These are phyloP conservation scores for Plantago ovata DNA, from an alignment of 257 asterid genomes.

Conservation along the genomic window DNA sequence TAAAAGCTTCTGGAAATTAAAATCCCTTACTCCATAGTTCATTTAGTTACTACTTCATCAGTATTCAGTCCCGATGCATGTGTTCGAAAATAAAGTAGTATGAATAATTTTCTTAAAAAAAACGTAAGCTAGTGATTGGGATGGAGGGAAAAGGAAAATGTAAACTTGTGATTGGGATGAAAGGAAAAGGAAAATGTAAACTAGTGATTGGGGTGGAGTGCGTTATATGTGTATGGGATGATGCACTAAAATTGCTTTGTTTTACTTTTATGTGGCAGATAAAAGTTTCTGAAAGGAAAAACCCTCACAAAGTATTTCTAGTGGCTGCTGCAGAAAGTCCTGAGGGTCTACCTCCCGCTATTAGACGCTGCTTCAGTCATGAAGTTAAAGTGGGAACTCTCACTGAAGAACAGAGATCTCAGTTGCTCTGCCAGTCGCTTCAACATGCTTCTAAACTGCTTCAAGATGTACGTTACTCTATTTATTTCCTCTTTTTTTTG, in stretches of 20 bases:
- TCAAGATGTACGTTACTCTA: conserved; percentile 49
- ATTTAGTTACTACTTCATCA: too few species aligned
- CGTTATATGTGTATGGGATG: conserved; percentile 20
- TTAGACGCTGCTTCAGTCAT: conserved; percentile 93
- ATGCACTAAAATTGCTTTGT: conserved; percentile 18
- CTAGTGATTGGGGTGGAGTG: too few species aligned
- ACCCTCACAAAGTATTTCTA: conserved; percentile 68
- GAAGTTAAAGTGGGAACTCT: conserved; percentile 77
- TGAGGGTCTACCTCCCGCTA: conserved; percentile 85
- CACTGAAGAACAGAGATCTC: conserved; percentile 75
- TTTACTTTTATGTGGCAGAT: conserved; percentile 37
- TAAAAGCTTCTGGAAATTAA: too few species aligned
- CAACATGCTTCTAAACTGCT: conserved; percentile 52
- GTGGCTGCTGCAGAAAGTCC: conserved; percentile 79
- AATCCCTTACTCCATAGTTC: too few species aligned
- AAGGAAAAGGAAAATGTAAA: too few species aligned
- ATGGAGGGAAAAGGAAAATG: too few species aligned
- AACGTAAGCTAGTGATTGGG: too few species aligned
- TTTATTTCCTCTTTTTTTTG: conserved; percentile 20
- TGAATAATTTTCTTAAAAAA: too few species aligned
- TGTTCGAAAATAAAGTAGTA: too few species aligned
- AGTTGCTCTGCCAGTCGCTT: conserved; percentile 66
- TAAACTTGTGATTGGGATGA: too few species aligned
- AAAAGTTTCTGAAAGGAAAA: conserved; percentile 36
- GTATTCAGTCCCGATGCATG: too few species aligned